Evolutionary conservation across 768 basidiomycete species (phyloP).

Genomic region (Serendipita sp.): DNA sequence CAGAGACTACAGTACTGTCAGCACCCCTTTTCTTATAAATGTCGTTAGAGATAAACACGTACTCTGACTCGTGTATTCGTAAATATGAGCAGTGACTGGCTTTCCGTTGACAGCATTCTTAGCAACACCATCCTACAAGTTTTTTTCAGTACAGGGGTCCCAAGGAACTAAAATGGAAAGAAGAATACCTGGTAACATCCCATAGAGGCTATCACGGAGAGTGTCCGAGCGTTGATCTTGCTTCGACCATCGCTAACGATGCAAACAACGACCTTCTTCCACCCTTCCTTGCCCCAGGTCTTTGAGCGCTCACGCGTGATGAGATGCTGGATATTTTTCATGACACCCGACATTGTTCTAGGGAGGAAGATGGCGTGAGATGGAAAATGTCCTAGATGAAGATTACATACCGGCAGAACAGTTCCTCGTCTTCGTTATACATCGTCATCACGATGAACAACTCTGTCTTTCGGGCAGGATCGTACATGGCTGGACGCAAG

Average conservation of each 20-base stretch:
- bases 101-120: slow-evolving; percentile 54
- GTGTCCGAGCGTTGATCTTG: slow-evolving; percentile 14
- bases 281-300: slow-evolving; percentile 16
- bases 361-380: slow-evolving; percentile 11
- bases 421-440: slow-evolving; percentile 65
- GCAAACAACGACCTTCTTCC: slow-evolving; percentile 18
- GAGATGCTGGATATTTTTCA: slow-evolving; percentile 19
- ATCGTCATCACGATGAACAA: slow-evolving; percentile 96
- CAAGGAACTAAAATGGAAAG: no score
- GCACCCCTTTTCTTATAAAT: not conserved
- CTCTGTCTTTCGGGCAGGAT: slow-evolving; percentile 80
- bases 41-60: not conserved
- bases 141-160: slow-evolving; percentile 3
- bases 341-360: slow-evolving; percentile 17
- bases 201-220: not conserved
- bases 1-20: slow-evolving; percentile 39
- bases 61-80: slow-evolving; percentile 36
- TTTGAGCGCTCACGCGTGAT: slow-evolving; percentile 15
- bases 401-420: not conserved
- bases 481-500: slow-evolving; percentile 78
- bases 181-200: not conserved
- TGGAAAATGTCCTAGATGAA: not conserved
- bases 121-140: slow-evolving; percentile 21
- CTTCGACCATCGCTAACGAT: slow-evolving; percentile 17
- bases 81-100: slow-evolving; percentile 57